phyloP scores from a whole-genome alignment of 176 grass and related monocot species.

The Saccharum officinarum region DNA sequence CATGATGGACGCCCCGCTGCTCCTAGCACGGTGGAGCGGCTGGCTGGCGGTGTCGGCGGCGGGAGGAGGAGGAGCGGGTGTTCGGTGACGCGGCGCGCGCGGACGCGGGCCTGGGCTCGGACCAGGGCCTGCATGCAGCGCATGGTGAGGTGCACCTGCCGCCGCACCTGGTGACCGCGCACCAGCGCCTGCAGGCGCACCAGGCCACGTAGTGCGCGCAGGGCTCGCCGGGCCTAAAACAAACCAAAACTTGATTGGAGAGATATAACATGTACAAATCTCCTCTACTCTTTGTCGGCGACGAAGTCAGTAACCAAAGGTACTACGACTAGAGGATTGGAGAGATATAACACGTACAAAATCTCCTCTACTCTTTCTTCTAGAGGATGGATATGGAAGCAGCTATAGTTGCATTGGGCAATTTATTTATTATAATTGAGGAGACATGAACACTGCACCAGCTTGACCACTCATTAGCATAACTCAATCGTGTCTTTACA shows the following conservation, averaged over 20 bases:
- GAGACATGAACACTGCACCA: no score
- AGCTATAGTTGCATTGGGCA: no score
- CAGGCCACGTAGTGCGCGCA: conserved; percentile 63
- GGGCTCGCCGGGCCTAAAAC: conserved; percentile 58
- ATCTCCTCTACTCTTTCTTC: no score
- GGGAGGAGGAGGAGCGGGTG: conserved; percentile 15
- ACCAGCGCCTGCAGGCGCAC: conserved; percentile 84
- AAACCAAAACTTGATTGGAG: background rate
- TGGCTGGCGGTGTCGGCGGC: background rate
- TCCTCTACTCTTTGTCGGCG: background rate
- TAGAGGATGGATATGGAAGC: no score
- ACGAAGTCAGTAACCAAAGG: background rate
- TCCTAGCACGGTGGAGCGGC: background rate
- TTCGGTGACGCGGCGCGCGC: conserved; percentile 47
- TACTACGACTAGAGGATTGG: no score
- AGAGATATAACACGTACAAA: no score
- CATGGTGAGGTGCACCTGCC: conserved; percentile 81
- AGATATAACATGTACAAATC: background rate
- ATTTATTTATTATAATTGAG: no score
- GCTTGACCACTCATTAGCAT: no score
- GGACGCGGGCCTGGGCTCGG: conserved; percentile 74
- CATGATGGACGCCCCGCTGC: background rate
- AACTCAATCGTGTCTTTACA: no score
- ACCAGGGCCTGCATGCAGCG: conserved; percentile 80
- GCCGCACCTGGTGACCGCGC: conserved; percentile 73